Percentiles rank a stretch among this genome's conserved stretches.
Evolutionary conservation across 192 early-diverging fungal genomes (phyloP).

Genomic region (Spizellomyces punctatus): DNA sequence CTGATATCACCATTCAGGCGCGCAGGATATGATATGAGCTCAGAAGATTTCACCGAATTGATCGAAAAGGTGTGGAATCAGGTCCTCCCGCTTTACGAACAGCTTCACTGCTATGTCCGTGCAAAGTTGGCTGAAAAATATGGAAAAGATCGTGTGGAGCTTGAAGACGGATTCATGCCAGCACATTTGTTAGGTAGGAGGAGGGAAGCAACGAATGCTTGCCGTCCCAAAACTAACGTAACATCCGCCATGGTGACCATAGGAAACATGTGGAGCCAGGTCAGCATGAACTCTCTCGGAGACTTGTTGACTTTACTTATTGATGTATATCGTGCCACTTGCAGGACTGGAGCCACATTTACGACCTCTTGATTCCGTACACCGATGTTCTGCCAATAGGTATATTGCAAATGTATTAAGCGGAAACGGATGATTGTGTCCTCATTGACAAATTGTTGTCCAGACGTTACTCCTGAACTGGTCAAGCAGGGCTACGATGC

Average conservation of each 20-base stretch:
- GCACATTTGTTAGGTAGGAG: slow-evolving; percentile 41
- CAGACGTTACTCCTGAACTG: slow-evolving; percentile 16
- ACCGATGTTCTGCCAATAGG: slow-evolving; percentile 22
- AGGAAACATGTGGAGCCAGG: too few species aligned
- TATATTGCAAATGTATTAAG: too few species aligned
- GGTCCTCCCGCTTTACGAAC: slow-evolving; percentile 35
- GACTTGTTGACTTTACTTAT: too few species aligned
- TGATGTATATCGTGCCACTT: background rate
- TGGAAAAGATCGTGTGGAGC: slow-evolving; percentile 12
- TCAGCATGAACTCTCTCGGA: too few species aligned
- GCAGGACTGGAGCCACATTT: slow-evolving; percentile 37
- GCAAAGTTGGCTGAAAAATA: slow-evolving; percentile 26
- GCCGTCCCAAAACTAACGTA: too few species aligned
- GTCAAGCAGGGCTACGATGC: slow-evolving; percentile 28
- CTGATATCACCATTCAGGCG: background rate
- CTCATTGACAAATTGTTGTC: too few species aligned
- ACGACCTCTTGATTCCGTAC: slow-evolving; percentile 28
- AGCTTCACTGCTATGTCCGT: slow-evolving; percentile 38
- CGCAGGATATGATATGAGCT: slow-evolving; percentile 31
- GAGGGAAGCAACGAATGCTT: slow-evolving; percentile 8
- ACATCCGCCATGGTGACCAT: too few species aligned
- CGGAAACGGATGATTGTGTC: too few species aligned
- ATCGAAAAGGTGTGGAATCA: slow-evolving; percentile 22
- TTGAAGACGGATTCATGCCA: slow-evolving; percentile 28
- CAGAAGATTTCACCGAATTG: slow-evolving; percentile 27